Evolutionary conservation across 805 yeast species (phyloP), one percentile per base, ranked within the genome.

Genomic region (Candida railenensis): DNA sequence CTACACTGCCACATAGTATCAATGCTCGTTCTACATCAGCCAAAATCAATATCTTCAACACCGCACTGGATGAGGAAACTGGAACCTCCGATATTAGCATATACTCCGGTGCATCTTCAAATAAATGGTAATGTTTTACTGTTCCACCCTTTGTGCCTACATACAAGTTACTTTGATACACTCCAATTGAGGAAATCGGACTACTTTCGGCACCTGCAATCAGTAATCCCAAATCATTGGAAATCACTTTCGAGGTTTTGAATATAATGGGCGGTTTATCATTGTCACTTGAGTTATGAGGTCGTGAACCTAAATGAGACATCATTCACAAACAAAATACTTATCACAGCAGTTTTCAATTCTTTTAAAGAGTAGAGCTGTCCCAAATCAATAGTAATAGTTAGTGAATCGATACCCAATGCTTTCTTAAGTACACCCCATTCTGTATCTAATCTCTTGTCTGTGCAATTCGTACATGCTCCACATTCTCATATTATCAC

Each of bases 91-190:
- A 53, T 9, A 68, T 63, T 16, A 62, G 50, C 33, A 68, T 62
- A 49, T 61, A 71, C 19, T 57, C 65, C 22, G 63, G 59, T 16
- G 67, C 69, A 53, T 71, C 76, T 37, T 70, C 74, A 44, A 72
- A 71, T 11, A 61, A 57, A 49, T 68, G 67, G 46, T 63, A 66
- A 49, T 72, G 76, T 21, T 67, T 60, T n/a, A 72, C 48, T 15
- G 57, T 61, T 8, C 76, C 74, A 2, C 20, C 21, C n/a, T 61
- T 49, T 1, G 74, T 68, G 4, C 76, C 76, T 22, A 71, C 45
- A 47, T 71, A 72, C 2, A 72, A 47, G 40, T 71, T 71, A 36
- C 66, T 45, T 14, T 58, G 55, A 42, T 49, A 61, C 11, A 66
- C 44, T 8, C 65, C 53, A 32, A 22, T 25, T 16, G 39, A 16